Evolutionary conservation across 768 basidiomycete species (phyloP), one percentile per base, ranked within the genome.

Genomic region (Pleurotus platypus): DNA sequence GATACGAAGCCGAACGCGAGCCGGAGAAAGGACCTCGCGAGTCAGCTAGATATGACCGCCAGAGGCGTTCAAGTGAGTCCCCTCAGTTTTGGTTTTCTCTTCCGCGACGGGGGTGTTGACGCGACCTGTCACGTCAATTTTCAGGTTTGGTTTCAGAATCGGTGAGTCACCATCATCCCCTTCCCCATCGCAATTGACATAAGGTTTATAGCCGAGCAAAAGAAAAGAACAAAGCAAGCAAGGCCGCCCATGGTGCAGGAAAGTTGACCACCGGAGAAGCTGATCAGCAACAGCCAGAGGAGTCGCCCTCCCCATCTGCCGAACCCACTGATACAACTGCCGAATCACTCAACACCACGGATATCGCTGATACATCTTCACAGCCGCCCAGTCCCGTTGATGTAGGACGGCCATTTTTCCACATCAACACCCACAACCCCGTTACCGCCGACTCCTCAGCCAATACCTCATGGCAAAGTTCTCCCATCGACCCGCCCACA

Each of bases 81-180:
- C 37, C 24, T 9, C 24, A 40, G 20, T 30, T 42, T 49, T 59
- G 49, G 13, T 57, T 35, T 54, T 46, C 26, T 12, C 37, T 42
- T 18, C 45, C 26, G 42, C 47, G 20, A 22, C 58, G 37, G 39
- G 49, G 20, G 27, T 60, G 58, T 48, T 39, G 50, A 55, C 55
- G 46, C 18, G 30, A 15, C 26, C 40, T 57, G 49, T 51, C 56
- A 50, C 64, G 20, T 26, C 53, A 57, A 27, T 53, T 69, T 2
- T 75, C 30, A 96, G 84, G 95, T 92, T 22, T 92, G 90, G 91
- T 93, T 93, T 70, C 91, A 94, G 72, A 94, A 94, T 69, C 79
- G 90, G 87, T 89, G 64, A 56, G 67, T 65, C n/a, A 8, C 47
- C 48, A 35, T 58, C 46, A 43, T 59, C 2, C 35, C 45, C 46